Percentiles rank a stretch among this genome's conserved stretches.
phyloP scores from a whole-genome alignment of 305 asterid species.

The Solanum hybrid region DNA sequence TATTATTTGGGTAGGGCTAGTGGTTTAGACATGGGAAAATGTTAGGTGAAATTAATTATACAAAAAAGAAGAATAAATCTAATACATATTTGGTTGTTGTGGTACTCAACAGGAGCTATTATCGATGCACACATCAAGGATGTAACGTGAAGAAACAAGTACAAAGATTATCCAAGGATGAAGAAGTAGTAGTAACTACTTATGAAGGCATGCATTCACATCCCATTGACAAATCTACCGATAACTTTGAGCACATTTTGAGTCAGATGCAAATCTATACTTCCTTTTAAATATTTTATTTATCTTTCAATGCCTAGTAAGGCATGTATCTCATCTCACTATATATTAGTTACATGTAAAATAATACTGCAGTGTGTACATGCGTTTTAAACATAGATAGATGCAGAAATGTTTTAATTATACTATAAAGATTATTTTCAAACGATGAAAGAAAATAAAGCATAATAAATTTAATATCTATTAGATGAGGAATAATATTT shows the following conservation, averaged over 20 bases:
- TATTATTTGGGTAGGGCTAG: neutral
- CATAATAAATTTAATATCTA: no score
- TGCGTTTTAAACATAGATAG: neutral
- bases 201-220: conserved; percentile 84
- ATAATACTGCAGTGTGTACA: neutral
- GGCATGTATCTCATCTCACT: neutral
- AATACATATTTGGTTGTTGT: neutral
- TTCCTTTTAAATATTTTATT: conserved; percentile 3
- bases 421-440: neutral
- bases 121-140: conserved; percentile 66
- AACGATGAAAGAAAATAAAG: neutral
- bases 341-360: neutral
- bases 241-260: conserved; percentile 69
- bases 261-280: conserved; percentile 68
- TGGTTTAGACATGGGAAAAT: neutral
- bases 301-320: neutral
- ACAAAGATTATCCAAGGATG: conserved; percentile 68
- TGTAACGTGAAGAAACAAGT: conserved; percentile 84
- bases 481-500: neutral
- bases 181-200: conserved; percentile 68
- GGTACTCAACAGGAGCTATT: conserved; percentile 49
- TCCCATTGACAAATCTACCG: conserved; percentile 58
- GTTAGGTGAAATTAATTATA: neutral
- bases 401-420: neutral
- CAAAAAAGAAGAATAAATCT: neutral